These are phyloP conservation scores for Hericium coralloides DNA, from an alignment of 768 basidiomycete species.

Conservation along the genomic window DNA sequence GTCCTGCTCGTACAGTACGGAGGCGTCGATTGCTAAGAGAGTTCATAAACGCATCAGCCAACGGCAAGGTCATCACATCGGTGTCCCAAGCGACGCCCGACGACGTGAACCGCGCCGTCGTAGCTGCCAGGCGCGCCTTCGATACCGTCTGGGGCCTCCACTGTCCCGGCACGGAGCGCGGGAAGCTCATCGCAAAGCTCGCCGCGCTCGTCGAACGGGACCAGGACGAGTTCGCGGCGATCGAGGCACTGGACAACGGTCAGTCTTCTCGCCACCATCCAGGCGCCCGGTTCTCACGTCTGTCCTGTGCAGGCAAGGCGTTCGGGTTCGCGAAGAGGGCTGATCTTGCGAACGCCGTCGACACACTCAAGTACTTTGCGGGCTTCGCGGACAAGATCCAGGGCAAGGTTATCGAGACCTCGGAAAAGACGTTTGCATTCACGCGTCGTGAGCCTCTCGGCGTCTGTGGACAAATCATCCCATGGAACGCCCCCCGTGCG, in stretches of 20 bases:
- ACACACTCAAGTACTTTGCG: conserved; percentile 66
- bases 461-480: conserved; percentile 51
- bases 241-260: conserved; percentile 61
- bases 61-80: conserved; percentile 49
- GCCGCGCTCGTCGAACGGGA: conserved; percentile 55
- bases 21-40: too few relatives aligned
- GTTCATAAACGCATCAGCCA: too few relatives aligned
- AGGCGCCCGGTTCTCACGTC: neutral
- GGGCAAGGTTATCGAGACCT: conserved; percentile 66
- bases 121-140: conserved; percentile 53
- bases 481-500: conserved; percentile 55
- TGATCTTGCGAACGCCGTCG: conserved; percentile 42
- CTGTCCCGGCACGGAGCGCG: conserved; percentile 43
- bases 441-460: conserved; percentile 58
- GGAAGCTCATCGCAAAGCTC: conserved; percentile 50
- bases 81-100: conserved; percentile 51
- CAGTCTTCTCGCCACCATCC: neutral
- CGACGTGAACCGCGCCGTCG: conserved; percentile 74
- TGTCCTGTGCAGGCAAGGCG: conserved; percentile 34
- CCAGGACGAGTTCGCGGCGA: conserved; percentile 55
- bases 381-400: conserved; percentile 89
- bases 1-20: neutral
- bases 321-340: conserved; percentile 35
- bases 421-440: conserved; percentile 40
- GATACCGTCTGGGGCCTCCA: conserved; percentile 66